Evolutionary conservation across 2,329 filamentous ascomycete genomes (phyloP).

Genomic region (Ceratocystis colombiana): DNA sequence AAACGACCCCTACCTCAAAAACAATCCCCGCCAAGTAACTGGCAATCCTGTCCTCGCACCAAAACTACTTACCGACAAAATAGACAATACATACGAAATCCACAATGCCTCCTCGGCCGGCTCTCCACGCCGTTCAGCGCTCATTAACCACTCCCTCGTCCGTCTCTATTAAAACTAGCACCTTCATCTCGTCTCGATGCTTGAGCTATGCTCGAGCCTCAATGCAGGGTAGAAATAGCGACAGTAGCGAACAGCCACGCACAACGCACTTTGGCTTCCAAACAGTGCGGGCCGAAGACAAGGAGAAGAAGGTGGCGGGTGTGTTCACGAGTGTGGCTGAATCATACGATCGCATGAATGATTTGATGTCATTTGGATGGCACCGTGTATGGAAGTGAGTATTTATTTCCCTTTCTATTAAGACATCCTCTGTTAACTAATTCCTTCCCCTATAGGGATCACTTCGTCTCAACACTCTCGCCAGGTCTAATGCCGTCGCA

Average conservation of each 20-base stretch:
- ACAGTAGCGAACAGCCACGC: neutral
- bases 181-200: constrained; percentile 22
- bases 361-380: constrained; percentile 95
- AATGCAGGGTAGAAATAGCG: neutral
- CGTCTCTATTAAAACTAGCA: constrained; percentile 11
- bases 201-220: constrained; percentile 22
- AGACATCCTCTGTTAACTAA: neutral
- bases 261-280: constrained; percentile 82
- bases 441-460: constrained; percentile 45
- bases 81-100: no score
- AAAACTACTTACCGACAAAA: no score
- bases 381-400: constrained; percentile 83
- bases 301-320: constrained; percentile 59
- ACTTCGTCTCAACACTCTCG: constrained; percentile 86
- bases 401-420: constrained; percentile 7
- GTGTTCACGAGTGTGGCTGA: constrained; percentile 94
- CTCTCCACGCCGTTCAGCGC: constrained; percentile 22
- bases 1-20: neutral
- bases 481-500: constrained; percentile 52
- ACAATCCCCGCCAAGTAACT: neutral
- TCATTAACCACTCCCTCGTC: neutral
- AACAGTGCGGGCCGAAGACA: constrained; percentile 70
- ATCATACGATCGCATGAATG: constrained; percentile 97
- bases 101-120: constrained; percentile 15
- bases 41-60: neutral